Conservation (phyloP, 2,329 filamentous ascomycete genomes). For the Paramyrothecium roridum region DNA sequence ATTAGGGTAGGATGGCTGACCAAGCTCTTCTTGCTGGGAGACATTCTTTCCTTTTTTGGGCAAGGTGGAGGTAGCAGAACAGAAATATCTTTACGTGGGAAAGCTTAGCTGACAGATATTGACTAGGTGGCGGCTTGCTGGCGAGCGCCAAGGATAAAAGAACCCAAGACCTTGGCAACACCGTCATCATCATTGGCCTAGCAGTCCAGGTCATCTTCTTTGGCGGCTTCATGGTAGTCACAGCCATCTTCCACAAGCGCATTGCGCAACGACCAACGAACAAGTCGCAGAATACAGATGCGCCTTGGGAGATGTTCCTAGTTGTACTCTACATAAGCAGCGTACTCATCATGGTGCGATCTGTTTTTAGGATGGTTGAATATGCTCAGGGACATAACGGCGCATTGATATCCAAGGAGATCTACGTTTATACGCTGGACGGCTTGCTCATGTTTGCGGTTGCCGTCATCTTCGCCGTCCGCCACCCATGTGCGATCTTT, state of each 20-base stretch:
- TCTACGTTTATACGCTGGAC: not conserved
- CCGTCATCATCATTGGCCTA: conserved; percentile 1
- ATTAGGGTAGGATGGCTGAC: not conserved
- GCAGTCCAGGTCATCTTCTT: conserved; percentile 2
- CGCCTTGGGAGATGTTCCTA: not conserved
- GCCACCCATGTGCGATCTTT: no score
- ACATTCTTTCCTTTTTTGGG: not conserved
- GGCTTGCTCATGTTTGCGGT: not conserved
- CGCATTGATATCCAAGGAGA: not conserved
- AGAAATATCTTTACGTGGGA: not conserved
- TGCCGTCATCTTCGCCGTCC: no score
- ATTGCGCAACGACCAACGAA: not conserved
- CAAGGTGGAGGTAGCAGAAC: not conserved
- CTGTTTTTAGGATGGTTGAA: conserved; percentile 1
- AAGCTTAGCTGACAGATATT: no score
- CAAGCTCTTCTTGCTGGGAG: not conserved
- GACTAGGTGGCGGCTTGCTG: not conserved
- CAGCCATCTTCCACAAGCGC: not conserved
- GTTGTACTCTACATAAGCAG: not conserved
- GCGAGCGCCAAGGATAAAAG: not conserved
- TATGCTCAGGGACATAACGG: not conserved
- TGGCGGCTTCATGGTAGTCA: not conserved
- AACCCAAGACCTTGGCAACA: not conserved
- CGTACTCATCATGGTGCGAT: conserved; percentile 2
- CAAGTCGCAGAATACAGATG: not conserved